Base-by-base conservation (phyloP, 352 stramenopile genomes). In the Lagenidium sp. region DNA sequence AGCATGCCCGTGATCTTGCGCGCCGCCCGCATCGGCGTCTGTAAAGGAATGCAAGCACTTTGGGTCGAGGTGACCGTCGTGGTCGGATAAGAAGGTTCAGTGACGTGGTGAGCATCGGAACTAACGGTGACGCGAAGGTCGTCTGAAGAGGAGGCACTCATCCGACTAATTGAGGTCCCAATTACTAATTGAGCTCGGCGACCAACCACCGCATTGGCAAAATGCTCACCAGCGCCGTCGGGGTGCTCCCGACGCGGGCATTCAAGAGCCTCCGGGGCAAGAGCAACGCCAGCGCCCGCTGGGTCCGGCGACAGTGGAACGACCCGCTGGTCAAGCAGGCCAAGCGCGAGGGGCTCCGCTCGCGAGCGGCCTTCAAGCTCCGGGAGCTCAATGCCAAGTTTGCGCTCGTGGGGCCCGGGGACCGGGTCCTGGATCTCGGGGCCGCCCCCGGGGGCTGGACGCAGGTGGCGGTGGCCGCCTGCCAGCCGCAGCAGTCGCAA, bases 281-380 rank as follows among this genome's bases (percentile, higher is more conserved):
- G 68, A 87, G 67, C 30, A 87, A 77, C 41, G 75, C 74, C 32
- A 91, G 76, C 28, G 80, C 82, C 41, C 78, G 80, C 24, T 95
- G 82, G 82, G 69, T 95, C 37, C 62, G 73, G 13, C 80, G 82
- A 8, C 82, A 95, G 57, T 88, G 76, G 71, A 84, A 58, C 50
- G 82, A 95, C 40, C 82, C 78, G 29, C 52, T 84, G 28, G 82
- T 95, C 21, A 89, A 91, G 40, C 73, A 90, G 54, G 76, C 80
- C 54, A 91, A 92, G 51, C 72, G 77, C 36, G 76, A 90, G 35
- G 81, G 77, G 10, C 65, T 90, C 16, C 76, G 82, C 19, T 92
- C 80, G 12, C 71, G 82, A 11, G 77, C 82, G 4, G 82, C 82
- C 12, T 67, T 91, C 46, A 95, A 95, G 44, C 62, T 95, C 36